Evolutionary conservation across 805 yeast genomes (phyloP), one percentile per base, ranked within the genome.

Genomic region (Ogataea paraovalis): DNA sequence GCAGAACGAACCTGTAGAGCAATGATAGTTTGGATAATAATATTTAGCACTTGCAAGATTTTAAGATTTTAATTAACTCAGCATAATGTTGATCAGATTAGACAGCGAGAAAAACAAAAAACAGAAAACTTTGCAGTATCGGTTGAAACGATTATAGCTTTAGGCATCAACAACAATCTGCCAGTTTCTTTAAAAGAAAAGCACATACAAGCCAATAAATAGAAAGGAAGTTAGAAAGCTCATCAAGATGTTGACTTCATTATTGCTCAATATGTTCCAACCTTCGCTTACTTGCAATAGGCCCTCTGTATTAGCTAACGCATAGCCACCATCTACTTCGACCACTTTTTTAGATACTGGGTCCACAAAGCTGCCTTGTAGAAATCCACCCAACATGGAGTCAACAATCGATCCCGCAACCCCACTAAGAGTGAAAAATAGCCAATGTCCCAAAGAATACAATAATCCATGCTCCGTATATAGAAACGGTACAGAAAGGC

Each of bases 371-470:
- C 49, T 45, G 4, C 40, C 27, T 42, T 48, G 58, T 10, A 48
- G 37, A 25, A 42, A 39, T 1, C 52, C 47, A 14, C 56, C 54
- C 16, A 53, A 19, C 1, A 53, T 18, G 1, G 55, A 53, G 23
- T 53, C 56, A 4, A 51, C 20, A 20, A 51, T 18, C 4, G 55
- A 44, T 8, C 56, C 56, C 2, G 42, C 13, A 14, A 44, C n/a
- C 8, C 53, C 53, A 16, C 44, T 21, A 3, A 44, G 12, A 4
- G 55, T 39, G 38, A 54, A 38, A 36, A 52, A 50, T 13, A 41
- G 16, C 16, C 44, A 42, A 13, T 32, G 42, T 18, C 19, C 25
- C 22, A 30, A 4, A 12, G 16, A 8, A 5, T 7, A 30, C 12
- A 44, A 21, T 7, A 34, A 36, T n/a, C 41, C 33, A 22, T 14